Percentiles rank a stretch among this genome's conserved stretches.
phyloP scores from a whole-genome alignment of 1,284 basidiomycete genomes.

The Puccinia polysora region DNA sequence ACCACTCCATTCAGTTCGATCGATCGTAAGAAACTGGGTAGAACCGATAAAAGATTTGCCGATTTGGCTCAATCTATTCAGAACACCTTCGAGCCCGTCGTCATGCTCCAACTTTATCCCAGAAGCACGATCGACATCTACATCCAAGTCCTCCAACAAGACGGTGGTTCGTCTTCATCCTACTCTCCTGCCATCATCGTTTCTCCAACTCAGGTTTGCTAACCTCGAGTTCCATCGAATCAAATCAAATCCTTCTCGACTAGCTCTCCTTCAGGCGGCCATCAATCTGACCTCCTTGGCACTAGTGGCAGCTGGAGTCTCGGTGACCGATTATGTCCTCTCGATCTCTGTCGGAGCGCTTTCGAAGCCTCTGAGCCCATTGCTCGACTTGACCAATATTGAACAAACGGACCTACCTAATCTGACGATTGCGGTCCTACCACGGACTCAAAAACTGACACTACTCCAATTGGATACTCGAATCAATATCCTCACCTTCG shows the following conservation, averaged over 20 bases:
- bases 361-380: conserved; percentile 64
- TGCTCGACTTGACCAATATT: conserved; percentile 77
- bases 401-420: conserved; percentile 88
- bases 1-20: conserved; percentile 71
- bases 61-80: conserved; percentile 82
- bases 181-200: neutral
- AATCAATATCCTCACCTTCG: conserved; percentile 85
- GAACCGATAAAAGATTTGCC: conserved; percentile 82
- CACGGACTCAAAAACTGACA: conserved; percentile 73
- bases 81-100: conserved; percentile 90
- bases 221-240: no score
- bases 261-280: conserved; percentile 65
- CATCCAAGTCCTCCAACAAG: conserved; percentile 85
- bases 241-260: no score
- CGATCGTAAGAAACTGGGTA: conserved; percentile 67
- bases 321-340: conserved; percentile 82
- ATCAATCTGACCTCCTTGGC: conserved; percentile 93
- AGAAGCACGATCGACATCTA: conserved; percentile 89
- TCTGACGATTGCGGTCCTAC: conserved; percentile 80
- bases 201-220: neutral
- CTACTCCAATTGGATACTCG: conserved; percentile 88
- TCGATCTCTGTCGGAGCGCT: conserved; percentile 72
- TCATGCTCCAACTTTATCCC: conserved; percentile 84
- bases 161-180: conserved; percentile 60
- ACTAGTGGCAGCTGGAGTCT: conserved; percentile 81